A percentile compares a stretch with the other conserved stretches of the same genome.
phyloP scores from a whole-genome alignment of 75 land plant genomes.

The Cupressus sempervirens region DNA sequence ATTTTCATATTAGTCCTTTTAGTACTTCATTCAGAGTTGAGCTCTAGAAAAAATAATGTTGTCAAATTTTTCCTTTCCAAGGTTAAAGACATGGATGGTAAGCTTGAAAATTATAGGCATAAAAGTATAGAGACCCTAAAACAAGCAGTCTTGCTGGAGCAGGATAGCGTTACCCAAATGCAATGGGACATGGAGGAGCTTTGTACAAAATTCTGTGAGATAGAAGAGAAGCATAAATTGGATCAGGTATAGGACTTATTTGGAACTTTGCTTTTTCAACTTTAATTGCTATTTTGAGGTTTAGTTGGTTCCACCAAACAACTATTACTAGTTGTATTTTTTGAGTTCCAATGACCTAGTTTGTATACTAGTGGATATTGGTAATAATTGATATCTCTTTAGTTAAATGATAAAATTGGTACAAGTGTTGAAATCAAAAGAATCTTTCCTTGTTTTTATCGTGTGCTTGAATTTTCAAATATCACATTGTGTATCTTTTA shows the following conservation, averaged over 20 bases:
- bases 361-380: background rate
- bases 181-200: slow-evolving; percentile 98
- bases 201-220: slow-evolving; percentile 36
- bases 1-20: too few species aligned
- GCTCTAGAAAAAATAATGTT: too few species aligned
- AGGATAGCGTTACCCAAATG: slow-evolving; percentile 71
- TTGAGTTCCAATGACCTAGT: background rate
- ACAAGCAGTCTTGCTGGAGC: slow-evolving; percentile 76
- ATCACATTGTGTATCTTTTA: too few species aligned
- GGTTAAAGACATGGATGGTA: slow-evolving; percentile 92
- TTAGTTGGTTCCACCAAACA: background rate
- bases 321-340: background rate
- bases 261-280: too few species aligned
- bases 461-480: background rate
- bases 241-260: slow-evolving; percentile 29
- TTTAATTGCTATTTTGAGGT: background rate
- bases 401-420: too few species aligned
- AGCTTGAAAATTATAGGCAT: slow-evolving; percentile 62
- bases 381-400: background rate
- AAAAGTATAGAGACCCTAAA: slow-evolving; percentile 71
- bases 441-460: background rate
- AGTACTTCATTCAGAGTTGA: too few species aligned
- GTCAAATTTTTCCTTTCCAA: too few species aligned
- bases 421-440: background rate
- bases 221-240: slow-evolving; percentile 34